Percentiles rank a stretch among this genome's conserved stretches.
Evolutionary conservation across 441 rosid species (phyloP).

Genomic region (Codiaeum variegatum): DNA sequence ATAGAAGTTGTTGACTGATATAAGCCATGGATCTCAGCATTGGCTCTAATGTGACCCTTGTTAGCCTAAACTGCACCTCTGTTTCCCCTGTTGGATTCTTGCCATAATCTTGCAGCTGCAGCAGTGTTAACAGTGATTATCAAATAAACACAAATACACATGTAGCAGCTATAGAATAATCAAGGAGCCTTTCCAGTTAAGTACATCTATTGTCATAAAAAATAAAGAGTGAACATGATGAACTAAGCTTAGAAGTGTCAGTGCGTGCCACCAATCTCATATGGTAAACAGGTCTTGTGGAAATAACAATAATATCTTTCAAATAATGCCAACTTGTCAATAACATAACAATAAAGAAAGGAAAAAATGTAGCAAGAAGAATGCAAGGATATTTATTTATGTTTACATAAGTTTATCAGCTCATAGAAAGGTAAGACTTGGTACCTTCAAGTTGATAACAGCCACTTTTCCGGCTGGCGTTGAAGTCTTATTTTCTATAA

Average conservation of each 20-base stretch:
- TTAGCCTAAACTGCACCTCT: conserved; percentile 61
- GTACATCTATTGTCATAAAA: neutral
- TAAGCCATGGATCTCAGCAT: conserved; percentile 64
- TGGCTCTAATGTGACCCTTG: conserved; percentile 57
- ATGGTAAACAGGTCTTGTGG: neutral
- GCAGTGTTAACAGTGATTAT: conserved; percentile 12
- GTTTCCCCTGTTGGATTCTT: conserved; percentile 53
- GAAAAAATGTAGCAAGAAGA: conserved; percentile 4
- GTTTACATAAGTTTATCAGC: conserved; percentile 5
- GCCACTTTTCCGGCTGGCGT: conserved; percentile 46
- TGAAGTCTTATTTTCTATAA: conserved; percentile 47
- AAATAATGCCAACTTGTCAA: conserved; percentile 2
- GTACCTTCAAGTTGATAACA: conserved; percentile 59
- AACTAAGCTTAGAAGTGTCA: conserved; percentile 4
- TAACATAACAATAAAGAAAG: too few species aligned
- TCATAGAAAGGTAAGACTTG: conserved; percentile 16
- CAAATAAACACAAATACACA: neutral
- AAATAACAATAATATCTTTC: conserved; percentile 9
- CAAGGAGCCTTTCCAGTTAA: neutral
- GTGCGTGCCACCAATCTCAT: neutral
- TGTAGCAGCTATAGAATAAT: neutral
- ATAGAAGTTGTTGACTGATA: conserved; percentile 60
- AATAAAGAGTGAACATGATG: neutral
- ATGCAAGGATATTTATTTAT: neutral
- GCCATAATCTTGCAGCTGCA: conserved; percentile 55